Conservation (phyloP, 495 filamentous ascomycete species). For the Hypoxylon cercidicola region DNA sequence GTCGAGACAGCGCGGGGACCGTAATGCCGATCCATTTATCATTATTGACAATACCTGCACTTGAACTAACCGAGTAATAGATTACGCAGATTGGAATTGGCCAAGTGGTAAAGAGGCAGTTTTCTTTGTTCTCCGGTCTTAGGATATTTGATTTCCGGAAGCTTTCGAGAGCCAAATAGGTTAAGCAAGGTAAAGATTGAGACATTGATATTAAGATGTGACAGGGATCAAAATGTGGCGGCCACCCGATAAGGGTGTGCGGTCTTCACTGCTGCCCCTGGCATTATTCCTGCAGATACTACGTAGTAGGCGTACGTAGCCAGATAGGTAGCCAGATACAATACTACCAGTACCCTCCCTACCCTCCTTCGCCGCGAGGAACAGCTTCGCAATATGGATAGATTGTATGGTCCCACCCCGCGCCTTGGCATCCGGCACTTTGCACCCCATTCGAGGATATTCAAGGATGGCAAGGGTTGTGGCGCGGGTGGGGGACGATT, state of each 20-base stretch:
- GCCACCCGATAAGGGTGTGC: conserved; percentile 25
- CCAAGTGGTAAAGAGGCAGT: conserved; percentile 26
- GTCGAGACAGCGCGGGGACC: conserved; percentile 20
- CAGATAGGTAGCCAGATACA: background rate
- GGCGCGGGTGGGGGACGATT: conserved; percentile 28
- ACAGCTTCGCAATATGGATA: conserved; percentile 35
- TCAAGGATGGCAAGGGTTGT: conserved; percentile 4
- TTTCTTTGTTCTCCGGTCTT: conserved; percentile 33
- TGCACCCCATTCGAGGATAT: conserved; percentile 38
- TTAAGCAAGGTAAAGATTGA: conserved; percentile 33
- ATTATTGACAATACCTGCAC: conserved; percentile 37
- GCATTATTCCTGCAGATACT: conserved; percentile 23
- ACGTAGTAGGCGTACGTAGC: conserved; percentile 27
- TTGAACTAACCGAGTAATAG: conserved; percentile 18
- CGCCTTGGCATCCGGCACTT: conserved; percentile 44
- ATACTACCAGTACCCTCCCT: conserved; percentile 3
- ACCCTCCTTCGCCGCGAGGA: background rate
- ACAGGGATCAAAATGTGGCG: conserved; percentile 35
- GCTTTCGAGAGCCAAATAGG: conserved; percentile 27
- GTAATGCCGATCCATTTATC: conserved; percentile 40
- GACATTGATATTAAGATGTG: conserved; percentile 41
- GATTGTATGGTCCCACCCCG: conserved; percentile 45
- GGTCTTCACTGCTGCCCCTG: conserved; percentile 17
- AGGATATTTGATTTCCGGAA: conserved; percentile 30
- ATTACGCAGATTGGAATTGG: conserved; percentile 31